Percentiles rank a stretch among this genome's conserved stretches.
Evolutionary conservation across 257 asterid species (phyloP).

Genomic region (Paulownia fortunei): DNA sequence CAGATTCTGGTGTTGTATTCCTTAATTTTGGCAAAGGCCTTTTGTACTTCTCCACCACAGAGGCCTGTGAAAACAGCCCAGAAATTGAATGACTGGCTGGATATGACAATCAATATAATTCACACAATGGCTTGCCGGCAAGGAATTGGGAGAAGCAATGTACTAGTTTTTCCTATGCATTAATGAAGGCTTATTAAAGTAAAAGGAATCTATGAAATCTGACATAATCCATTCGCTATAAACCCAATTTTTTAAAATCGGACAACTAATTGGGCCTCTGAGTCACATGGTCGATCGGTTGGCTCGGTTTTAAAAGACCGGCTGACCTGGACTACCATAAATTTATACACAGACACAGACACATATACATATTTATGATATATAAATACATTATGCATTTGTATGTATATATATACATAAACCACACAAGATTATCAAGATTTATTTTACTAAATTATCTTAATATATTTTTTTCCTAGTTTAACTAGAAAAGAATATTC

Average conservation of each 20-base stretch:
- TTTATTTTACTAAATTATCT: too few species aligned
- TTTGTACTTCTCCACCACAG: slow-evolving; percentile 68
- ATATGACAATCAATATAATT: not conserved
- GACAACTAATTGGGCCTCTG: too few species aligned
- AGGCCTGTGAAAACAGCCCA: slow-evolving; percentile 58
- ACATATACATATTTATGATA: too few species aligned
- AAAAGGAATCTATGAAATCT: not conserved
- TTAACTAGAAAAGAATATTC: too few species aligned
- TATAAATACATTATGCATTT: too few species aligned
- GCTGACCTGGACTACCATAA: too few species aligned
- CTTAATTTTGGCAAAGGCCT: slow-evolving; percentile 87
- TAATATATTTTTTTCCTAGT: too few species aligned
- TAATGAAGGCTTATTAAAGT: not conserved
- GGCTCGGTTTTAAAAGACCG: too few species aligned
- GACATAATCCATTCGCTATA: not conserved
- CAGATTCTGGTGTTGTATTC: slow-evolving; percentile 66
- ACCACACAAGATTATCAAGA: too few species aligned
- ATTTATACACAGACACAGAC: too few species aligned
- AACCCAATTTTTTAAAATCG: not conserved
- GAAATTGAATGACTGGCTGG: not conserved
- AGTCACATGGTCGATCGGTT: too few species aligned
- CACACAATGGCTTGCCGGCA: not conserved
- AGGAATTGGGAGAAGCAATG: not conserved
- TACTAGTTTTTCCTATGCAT: not conserved
- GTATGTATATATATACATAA: too few species aligned